A percentile compares a stretch with the other conserved stretches of the same genome.
phyloP scores from a whole-genome alignment of 257 asterid species.

The Haberlea rhodopensis region DNA sequence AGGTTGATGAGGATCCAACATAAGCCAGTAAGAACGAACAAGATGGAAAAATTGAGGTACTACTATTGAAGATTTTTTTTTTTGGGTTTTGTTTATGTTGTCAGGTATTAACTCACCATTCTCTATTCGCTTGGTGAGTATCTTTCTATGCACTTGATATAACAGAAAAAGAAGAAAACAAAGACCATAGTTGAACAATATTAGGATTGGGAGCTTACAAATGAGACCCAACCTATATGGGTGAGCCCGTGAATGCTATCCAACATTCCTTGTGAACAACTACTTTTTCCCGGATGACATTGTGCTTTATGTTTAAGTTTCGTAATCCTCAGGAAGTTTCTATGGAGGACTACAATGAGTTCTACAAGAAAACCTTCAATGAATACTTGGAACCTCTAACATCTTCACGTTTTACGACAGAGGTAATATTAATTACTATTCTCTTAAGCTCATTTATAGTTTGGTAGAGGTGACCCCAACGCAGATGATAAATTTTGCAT shows the following conservation, averaged over 20 bases:
- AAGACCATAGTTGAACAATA: constrained; percentile 85
- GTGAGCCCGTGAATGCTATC: constrained; percentile 49
- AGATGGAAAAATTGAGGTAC: constrained; percentile 71
- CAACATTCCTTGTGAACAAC: constrained; percentile 2
- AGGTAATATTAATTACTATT: constrained; percentile 51
- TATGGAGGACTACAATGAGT: constrained; percentile 86
- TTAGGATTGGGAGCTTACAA: constrained; percentile 98
- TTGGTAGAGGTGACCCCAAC: not conserved
- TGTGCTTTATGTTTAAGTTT: constrained; percentile 45
- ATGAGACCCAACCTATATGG: constrained; percentile 98
- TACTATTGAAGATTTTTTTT: constrained; percentile 4
- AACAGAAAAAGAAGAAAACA: constrained; percentile 92
- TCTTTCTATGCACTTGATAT: constrained; percentile 26
- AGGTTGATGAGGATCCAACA: constrained; percentile 85
- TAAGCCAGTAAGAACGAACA: constrained; percentile 63
- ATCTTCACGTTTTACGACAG: constrained; percentile 94
- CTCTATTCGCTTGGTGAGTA: constrained; percentile 6
- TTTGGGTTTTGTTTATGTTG: not conserved
- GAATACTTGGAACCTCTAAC: constrained; percentile 95
- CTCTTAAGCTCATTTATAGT: not conserved
- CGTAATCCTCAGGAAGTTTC: constrained; percentile 89
- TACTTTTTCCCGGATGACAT: constrained; percentile 12
- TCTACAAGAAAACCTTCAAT: constrained; percentile 83
- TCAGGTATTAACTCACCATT: not conserved
- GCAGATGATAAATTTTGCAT: constrained; percentile 3